phyloP scores from a whole-genome alignment of 768 basidiomycete genomes.

The Candolleomyces eurysporus region DNA sequence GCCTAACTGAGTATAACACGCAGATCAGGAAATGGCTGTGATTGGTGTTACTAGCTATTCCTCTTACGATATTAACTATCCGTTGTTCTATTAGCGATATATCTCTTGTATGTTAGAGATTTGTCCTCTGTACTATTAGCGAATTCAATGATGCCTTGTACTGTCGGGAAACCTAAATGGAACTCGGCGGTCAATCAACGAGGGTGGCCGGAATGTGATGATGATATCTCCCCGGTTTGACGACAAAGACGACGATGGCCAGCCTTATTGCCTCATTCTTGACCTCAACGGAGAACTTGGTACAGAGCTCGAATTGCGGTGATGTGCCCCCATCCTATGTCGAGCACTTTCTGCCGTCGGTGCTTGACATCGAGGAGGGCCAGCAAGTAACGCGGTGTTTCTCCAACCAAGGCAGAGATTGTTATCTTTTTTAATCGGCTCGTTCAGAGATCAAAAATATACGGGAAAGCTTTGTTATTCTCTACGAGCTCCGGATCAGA shows the following conservation, averaged over 20 bases:
- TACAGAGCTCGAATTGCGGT: constrained; percentile 94
- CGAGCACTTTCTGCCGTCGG: constrained; percentile 88
- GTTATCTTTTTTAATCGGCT: constrained; percentile 96
- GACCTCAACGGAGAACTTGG: constrained; percentile 84
- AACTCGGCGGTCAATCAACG: no score
- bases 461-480: no score
- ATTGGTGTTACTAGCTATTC: no score
- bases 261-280: constrained; percentile 24
- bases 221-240: background rate
- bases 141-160: no score
- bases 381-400: constrained; percentile 96
- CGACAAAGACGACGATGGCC: background rate
- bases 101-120: no score
- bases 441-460: constrained; percentile 95
- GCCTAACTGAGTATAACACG: background rate
- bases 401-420: constrained; percentile 88
- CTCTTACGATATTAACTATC: no score
- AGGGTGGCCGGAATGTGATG: no score
- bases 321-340: constrained; percentile 88
- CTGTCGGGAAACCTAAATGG: no score
- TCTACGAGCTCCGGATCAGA: no score
- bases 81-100: no score
- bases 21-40: no score
- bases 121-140: no score
- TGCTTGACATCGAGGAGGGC: constrained; percentile 95